phyloP scores from a whole-genome alignment of 192 early-diverging fungal species.

The Pecoramyces ruminantium region DNA sequence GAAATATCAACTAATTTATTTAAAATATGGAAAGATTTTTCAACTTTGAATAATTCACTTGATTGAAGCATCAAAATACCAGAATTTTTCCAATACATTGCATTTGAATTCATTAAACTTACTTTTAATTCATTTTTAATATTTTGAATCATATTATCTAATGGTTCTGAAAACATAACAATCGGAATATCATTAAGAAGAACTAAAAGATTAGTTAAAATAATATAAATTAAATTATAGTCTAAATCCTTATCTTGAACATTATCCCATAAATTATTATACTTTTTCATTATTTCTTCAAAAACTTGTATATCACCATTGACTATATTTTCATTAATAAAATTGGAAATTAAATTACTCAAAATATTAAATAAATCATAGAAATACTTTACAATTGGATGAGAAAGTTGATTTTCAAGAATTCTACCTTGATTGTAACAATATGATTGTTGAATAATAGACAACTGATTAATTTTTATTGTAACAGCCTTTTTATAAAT shows the following conservation, averaged over 20 bases:
- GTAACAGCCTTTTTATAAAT: not conserved
- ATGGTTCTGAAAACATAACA: not conserved
- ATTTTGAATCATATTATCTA: not conserved
- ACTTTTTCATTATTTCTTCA: slow-evolving; percentile 27
- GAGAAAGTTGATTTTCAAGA: slow-evolving; percentile 16
- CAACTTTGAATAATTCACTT: not conserved
- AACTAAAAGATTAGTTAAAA: slow-evolving; percentile 10
- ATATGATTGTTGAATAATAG: slow-evolving; percentile 22
- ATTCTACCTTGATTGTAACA: slow-evolving; percentile 14
- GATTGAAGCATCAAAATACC: not conserved
- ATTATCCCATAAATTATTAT: slow-evolving; percentile 26
- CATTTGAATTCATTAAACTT: slow-evolving; percentile 1
- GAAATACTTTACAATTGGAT: slow-evolving; percentile 17
- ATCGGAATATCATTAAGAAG: not conserved
- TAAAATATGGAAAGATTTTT: not conserved
- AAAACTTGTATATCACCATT: slow-evolving; percentile 4
- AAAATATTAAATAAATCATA: slow-evolving; percentile 23
- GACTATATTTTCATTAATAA: slow-evolving; percentile 1
- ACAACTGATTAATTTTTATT: not conserved
- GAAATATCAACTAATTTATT: not conserved
- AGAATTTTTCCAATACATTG: slow-evolving; percentile 10
- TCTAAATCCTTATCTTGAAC: slow-evolving; percentile 16
- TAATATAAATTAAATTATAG: slow-evolving; percentile 32
- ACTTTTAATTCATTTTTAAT: not conserved
- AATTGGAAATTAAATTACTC: slow-evolving; percentile 4